These are phyloP conservation scores for Eleusine coracana DNA, from an alignment of 176 grass and related monocot genomes.

Conservation along the genomic window DNA sequence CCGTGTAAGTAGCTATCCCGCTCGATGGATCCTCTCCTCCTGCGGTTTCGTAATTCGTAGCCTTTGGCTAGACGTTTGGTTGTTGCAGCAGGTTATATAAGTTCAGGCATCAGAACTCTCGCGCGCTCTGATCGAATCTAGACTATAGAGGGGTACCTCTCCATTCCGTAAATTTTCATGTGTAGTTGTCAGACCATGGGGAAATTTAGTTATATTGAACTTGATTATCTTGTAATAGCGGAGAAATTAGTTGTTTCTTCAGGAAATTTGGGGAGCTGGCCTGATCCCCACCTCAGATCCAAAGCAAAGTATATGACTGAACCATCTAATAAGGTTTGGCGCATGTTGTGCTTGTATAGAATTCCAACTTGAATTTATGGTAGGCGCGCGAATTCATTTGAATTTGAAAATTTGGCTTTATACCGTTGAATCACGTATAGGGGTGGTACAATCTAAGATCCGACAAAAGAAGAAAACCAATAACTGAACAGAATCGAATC, in stretches of 20 bases:
- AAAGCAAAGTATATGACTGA: no score
- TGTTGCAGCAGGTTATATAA: background rate
- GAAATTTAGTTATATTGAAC: no score
- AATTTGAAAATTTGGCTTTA: background rate
- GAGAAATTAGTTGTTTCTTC: no score
- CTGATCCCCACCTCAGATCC: no score
- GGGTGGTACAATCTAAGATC: background rate
- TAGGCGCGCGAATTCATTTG: background rate
- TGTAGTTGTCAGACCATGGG: no score
- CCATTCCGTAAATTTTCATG: no score
- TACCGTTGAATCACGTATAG: background rate
- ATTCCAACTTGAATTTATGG: background rate
- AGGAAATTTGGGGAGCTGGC: no score
- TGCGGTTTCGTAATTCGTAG: background rate
- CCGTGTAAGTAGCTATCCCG: slow-evolving; percentile 50
- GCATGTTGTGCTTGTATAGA: background rate
- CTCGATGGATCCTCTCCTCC: background rate
- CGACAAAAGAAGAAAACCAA: background rate
- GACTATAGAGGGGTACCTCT: no score
- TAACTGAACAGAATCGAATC: background rate
- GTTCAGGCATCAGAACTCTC: no score
- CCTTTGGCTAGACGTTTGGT: background rate
- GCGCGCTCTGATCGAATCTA: no score
- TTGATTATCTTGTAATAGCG: background rate
- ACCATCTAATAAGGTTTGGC: no score